Evolutionary conservation across 768 basidiomycete genomes (phyloP).

Genomic region (Asterophora parasitica): DNA sequence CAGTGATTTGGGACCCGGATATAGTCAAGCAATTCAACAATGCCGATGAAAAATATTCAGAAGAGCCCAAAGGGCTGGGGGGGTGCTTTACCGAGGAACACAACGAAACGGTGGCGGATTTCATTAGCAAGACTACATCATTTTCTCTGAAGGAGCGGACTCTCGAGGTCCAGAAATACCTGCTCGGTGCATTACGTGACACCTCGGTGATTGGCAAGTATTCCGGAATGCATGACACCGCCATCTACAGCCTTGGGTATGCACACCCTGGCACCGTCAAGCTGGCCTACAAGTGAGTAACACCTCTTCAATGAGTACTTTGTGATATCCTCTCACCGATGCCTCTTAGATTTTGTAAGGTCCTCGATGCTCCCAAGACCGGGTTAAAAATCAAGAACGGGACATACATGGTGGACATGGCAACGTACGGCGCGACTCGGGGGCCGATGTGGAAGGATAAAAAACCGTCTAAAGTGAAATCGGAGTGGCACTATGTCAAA

Average conservation of each 20-base stretch:
- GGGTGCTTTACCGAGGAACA: constrained; percentile 34
- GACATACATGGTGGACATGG: constrained; percentile 26
- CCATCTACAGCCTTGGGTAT: constrained; percentile 52
- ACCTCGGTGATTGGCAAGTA: constrained; percentile 48
- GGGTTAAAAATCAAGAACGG: constrained; percentile 40
- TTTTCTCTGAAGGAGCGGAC: constrained; percentile 23
- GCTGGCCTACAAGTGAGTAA: constrained; percentile 45
- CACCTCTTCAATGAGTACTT: not conserved
- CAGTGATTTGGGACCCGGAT: constrained; percentile 52
- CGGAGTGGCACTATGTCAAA: not conserved
- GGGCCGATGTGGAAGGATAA: constrained; percentile 21
- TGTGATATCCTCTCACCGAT: not conserved
- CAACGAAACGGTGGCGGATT: constrained; percentile 40
- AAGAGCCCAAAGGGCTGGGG: constrained; percentile 41
- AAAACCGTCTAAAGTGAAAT: constrained; percentile 2
- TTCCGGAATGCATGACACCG: constrained; percentile 50
- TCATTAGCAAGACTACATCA: constrained; percentile 26
- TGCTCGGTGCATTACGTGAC: constrained; percentile 47
- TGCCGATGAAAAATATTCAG: constrained; percentile 42
- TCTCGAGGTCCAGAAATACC: constrained; percentile 38
- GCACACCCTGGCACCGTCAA: constrained; percentile 39
- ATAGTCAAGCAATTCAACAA: constrained; percentile 54
- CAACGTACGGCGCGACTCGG: constrained; percentile 13
- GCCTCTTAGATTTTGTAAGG: constrained; percentile 37
- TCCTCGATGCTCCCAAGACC: constrained; percentile 59